Evolutionary conservation across 2,329 filamentous ascomycete genomes (phyloP).

Genomic region (Nannizziopsis barbatae): DNA sequence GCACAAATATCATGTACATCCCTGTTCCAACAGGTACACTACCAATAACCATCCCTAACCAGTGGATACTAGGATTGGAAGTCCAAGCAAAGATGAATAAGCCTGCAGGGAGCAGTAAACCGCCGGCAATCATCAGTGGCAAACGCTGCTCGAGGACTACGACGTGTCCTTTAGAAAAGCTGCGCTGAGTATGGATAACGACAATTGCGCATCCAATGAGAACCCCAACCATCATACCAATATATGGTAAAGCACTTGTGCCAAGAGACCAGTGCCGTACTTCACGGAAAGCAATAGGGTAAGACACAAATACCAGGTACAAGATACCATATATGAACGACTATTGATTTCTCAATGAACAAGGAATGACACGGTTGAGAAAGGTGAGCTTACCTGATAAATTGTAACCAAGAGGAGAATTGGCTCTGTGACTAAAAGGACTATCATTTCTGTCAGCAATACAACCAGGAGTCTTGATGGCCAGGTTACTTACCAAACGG

Average conservation of each 20-base stretch:
- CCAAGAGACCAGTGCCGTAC: background rate
- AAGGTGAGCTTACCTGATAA: constrained; percentile 37
- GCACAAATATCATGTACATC: constrained; percentile 75
- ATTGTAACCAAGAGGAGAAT: constrained; percentile 75
- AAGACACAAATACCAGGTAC: constrained; percentile 44
- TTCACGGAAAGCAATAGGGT: constrained; percentile 23
- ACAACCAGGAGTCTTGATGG: too few species aligned
- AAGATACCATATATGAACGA: constrained; percentile 38
- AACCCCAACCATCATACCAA: too few species aligned
- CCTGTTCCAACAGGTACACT: constrained; percentile 65
- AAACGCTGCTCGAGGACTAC: constrained; percentile 61
- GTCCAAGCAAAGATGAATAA: constrained; percentile 60
- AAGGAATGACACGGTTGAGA: too few species aligned
- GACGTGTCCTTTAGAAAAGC: background rate
- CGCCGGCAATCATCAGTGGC: constrained; percentile 70
- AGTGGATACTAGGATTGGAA: constrained; percentile 54
- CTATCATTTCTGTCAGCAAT: too few species aligned
- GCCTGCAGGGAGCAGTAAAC: constrained; percentile 60
- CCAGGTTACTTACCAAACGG: constrained; percentile 51
- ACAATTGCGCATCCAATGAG: too few species aligned
- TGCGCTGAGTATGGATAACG: too few species aligned
- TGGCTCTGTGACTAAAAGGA: constrained; percentile 65
- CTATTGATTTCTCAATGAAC: too few species aligned
- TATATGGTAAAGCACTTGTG: background rate
- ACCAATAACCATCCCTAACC: constrained; percentile 61